Base-by-base conservation (phyloP, 108 stramenopile species). In the Nitzschia inconspicua region DNA sequence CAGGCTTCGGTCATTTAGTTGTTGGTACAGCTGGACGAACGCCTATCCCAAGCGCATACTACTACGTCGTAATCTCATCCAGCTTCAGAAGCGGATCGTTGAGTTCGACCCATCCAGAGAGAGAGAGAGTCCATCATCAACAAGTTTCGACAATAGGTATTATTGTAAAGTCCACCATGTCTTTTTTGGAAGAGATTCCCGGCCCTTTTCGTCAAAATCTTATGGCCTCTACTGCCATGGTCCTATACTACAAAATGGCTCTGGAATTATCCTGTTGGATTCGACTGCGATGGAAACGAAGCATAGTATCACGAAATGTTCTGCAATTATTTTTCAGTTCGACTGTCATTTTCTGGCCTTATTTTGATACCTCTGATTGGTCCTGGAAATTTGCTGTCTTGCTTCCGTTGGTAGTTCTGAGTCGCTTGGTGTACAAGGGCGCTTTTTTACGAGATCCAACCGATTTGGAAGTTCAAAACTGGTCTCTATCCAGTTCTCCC, bases 311-410 rank as follows among this genome's bases (percentile, higher is more conserved):
- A 8, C 59, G 85, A 19, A 70, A 75, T 23, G 55, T 84, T 22
- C 66, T 86, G 4, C 86, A 91, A 48, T 47, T 84, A 20, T 39
- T 47, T 13, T 72, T 83, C 19, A 68, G 79, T 7, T 75, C 70
- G 16, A 42, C 34, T 7, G 53, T 89, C 0, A 28, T 89, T 6
- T 85, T 85, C 47, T 89, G 88, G 88, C 82, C 84, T 0, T 37
- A 76, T 23, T 89, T 79, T 58, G 80, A 81, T 44, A 13, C 51
- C 27, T 37, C 49, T 20, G 76, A 87, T 34, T 84, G 83, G 83
- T 73, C 72, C n/a, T 89, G 88, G 88, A 65, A 82, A 32, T 48
- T 89, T 18, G 82, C 85, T 61, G 71, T 70, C 2, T 44, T 81
- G n/a, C 68, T 89, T 3, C 84, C 88, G 2, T 52, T 64, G 13